Evolutionary conservation across 2,329 filamentous ascomycete genomes (phyloP).

Genomic region (Beauveria australis): DNA sequence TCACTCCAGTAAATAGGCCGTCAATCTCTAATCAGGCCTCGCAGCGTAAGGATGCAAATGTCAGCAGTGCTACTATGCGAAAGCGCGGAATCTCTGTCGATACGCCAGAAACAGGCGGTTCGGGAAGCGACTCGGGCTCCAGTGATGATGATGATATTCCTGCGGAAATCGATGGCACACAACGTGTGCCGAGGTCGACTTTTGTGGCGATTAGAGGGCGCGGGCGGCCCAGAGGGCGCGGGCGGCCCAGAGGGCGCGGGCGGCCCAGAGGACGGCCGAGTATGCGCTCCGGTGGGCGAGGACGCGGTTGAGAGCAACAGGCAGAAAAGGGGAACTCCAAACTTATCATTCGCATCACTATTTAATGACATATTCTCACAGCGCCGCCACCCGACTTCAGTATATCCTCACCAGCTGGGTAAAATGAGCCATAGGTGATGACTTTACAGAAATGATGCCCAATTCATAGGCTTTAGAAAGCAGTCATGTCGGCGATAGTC

Average conservation of each 20-base stretch:
- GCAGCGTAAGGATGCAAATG: neutral
- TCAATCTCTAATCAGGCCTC: neutral
- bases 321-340: neutral
- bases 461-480: too few species aligned
- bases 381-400: too few species aligned
- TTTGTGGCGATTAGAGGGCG: conserved; percentile 12
- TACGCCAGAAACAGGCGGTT: neutral
- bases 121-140: conserved; percentile 1
- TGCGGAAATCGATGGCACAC: conserved; percentile 2
- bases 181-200: neutral
- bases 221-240: conserved; percentile 12
- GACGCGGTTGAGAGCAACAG: neutral
- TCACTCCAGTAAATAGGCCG: neutral
- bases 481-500: neutral
- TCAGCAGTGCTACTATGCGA: neutral
- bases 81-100: neutral
- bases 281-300: conserved; percentile 3
- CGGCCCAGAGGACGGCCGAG: conserved; percentile 16
- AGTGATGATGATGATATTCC: conserved; percentile 15
- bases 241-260: conserved; percentile 14
- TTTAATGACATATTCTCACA: neutral
- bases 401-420: too few species aligned
- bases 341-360: neutral
- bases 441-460: too few species aligned
- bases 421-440: too few species aligned